Evolutionary conservation across 495 filamentous ascomycete species (phyloP).

Genomic region (Talaromyces ruber): DNA sequence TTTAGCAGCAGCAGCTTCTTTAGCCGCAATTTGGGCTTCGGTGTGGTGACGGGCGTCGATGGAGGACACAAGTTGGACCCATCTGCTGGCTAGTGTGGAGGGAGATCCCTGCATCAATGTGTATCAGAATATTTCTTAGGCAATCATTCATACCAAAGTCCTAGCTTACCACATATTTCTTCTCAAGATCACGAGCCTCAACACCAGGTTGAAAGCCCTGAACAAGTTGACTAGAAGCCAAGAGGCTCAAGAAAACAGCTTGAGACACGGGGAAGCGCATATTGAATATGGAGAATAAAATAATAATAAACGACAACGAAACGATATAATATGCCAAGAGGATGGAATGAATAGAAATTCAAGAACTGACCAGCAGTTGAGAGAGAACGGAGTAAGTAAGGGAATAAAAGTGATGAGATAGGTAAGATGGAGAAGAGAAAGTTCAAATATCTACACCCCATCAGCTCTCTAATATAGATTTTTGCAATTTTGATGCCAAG

Average conservation of each 20-base stretch:
- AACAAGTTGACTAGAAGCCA: not conserved
- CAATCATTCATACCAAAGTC: not conserved
- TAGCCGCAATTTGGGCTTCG: not conserved
- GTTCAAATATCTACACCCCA: not conserved
- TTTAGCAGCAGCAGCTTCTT: not conserved
- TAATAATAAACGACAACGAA: not conserved
- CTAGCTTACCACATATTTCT: not conserved
- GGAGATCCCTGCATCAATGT: not conserved
- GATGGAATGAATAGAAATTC: not conserved
- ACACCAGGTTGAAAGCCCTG: not conserved
- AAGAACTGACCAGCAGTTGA: constrained; percentile 1
- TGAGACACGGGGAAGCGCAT: not conserved
- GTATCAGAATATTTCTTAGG: not conserved
- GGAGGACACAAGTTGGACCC: not conserved
- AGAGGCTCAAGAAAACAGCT: not conserved
- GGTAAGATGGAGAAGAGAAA: not conserved
- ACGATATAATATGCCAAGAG: not conserved
- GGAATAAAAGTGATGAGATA: not conserved
- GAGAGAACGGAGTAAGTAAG: not conserved
- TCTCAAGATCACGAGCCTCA: not conserved
- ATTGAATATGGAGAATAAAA: not conserved
- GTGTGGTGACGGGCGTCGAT: constrained; percentile 1
- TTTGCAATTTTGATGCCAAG: not conserved
- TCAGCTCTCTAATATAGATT: not conserved
- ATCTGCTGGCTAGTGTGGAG: not conserved